These are phyloP conservation scores for Phytophthora citricola DNA, from an alignment of 352 stramenopile genomes.

Conservation along the genomic window DNA sequence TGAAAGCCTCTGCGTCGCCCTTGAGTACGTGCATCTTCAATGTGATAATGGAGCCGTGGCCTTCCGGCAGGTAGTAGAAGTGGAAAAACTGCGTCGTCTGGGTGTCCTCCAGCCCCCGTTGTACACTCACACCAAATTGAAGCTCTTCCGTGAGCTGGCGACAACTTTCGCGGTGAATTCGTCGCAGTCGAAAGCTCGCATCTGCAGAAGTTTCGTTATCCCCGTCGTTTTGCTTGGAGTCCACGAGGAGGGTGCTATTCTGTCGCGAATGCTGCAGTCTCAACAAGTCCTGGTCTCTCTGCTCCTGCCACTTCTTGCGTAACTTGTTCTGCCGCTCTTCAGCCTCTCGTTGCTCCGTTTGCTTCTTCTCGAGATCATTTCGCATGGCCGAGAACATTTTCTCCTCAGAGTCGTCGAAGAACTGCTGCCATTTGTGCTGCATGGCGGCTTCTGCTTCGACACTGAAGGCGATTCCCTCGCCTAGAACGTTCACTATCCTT, in stretches of 20 bases:
- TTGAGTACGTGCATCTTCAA: slow-evolving; percentile 52
- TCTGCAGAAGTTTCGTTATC: not conserved
- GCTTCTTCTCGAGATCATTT: slow-evolving; percentile 47
- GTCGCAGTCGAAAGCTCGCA: slow-evolving; percentile 53
- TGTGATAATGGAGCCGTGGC: slow-evolving; percentile 60
- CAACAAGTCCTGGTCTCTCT: slow-evolving; percentile 55
- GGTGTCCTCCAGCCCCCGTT: slow-evolving; percentile 29
- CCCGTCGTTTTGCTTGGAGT: slow-evolving; percentile 3
- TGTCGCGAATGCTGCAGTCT: slow-evolving; percentile 44
- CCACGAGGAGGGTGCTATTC: slow-evolving; percentile 14
- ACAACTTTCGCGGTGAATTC: slow-evolving; percentile 63
- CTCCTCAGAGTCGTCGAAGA: slow-evolving; percentile 60
- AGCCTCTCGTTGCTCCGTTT: slow-evolving; percentile 47
- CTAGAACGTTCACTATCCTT: slow-evolving; percentile 35
- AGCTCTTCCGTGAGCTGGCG: slow-evolving; percentile 58
- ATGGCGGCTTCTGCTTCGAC: slow-evolving; percentile 53
- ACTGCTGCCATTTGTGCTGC: slow-evolving; percentile 65
- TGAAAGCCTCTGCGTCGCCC: slow-evolving; percentile 68
- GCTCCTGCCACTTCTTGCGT: slow-evolving; percentile 69
- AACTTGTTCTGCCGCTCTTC: slow-evolving; percentile 62
- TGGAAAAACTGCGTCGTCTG: slow-evolving; percentile 57
- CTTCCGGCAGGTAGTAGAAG: slow-evolving; percentile 52
- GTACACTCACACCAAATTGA: slow-evolving; percentile 49
- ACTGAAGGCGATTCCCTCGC: slow-evolving; percentile 60
- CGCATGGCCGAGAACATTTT: slow-evolving; percentile 66